Percentiles rank a stretch among this genome's conserved stretches.
These are phyloP conservation scores for Trichoderma sp. DNA, from an alignment of 2,329 filamentous ascomycete species.

Conservation along the genomic window DNA sequence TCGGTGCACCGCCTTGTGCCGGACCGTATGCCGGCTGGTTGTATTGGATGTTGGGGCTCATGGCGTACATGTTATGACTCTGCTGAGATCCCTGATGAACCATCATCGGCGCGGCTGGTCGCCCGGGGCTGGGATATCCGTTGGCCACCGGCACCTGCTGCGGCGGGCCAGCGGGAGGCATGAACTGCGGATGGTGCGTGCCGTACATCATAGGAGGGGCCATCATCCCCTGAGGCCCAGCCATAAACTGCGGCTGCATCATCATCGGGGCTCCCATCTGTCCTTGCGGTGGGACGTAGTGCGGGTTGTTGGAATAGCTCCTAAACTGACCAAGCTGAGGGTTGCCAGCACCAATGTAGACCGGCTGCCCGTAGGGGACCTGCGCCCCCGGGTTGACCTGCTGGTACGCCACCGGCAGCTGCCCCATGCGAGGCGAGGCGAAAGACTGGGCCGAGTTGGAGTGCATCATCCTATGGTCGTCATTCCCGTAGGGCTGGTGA, in stretches of 20 bases:
- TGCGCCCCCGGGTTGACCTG: slow-evolving; percentile 70
- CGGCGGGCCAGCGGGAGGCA: slow-evolving; percentile 59
- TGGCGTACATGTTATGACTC: slow-evolving; percentile 75
- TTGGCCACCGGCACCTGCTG: slow-evolving; percentile 66
- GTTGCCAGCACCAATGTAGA: slow-evolving; percentile 70
- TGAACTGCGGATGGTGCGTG: slow-evolving; percentile 64
- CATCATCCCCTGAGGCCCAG: slow-evolving; percentile 69
- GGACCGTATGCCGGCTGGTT: slow-evolving; percentile 73
- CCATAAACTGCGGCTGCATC: slow-evolving; percentile 77
- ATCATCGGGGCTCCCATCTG: slow-evolving; percentile 81
- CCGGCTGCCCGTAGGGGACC: slow-evolving; percentile 70
- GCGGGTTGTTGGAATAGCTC: slow-evolving; percentile 68
- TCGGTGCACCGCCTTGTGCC: slow-evolving; percentile 68
- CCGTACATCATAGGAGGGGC: slow-evolving; percentile 82
- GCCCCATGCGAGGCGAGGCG: slow-evolving; percentile 77
- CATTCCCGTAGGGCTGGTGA: slow-evolving; percentile 69
- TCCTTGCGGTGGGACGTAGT: slow-evolving; percentile 71
- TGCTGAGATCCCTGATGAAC: slow-evolving; percentile 92
- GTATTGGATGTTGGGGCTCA: slow-evolving; percentile 74
- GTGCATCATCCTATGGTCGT: slow-evolving; percentile 88
- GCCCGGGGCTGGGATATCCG: slow-evolving; percentile 86
- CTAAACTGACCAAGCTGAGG: slow-evolving; percentile 72
- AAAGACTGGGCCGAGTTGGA: slow-evolving; percentile 82
- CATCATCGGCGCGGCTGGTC: slow-evolving; percentile 84
- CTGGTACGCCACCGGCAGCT: slow-evolving; percentile 69